These are phyloP conservation scores for Globisporangium takayamanum DNA, from an alignment of 352 stramenopile genomes.

Conservation along the genomic window DNA sequence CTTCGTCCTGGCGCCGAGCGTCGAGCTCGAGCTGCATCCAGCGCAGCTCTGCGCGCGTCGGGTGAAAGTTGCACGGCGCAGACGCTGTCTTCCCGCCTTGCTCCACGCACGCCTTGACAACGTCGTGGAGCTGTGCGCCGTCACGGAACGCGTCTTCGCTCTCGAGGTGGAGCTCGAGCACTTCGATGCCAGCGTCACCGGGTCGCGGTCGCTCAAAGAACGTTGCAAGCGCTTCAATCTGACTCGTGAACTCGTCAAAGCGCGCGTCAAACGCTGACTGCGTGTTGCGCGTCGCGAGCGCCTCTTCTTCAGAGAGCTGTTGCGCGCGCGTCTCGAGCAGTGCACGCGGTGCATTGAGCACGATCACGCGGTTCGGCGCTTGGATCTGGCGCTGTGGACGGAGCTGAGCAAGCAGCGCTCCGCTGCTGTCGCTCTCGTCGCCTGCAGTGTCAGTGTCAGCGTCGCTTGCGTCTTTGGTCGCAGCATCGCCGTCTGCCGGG, in stretches of 20 bases:
- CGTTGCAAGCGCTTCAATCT: constrained; percentile 40
- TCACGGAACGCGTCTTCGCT: constrained; percentile 39
- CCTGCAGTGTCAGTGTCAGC: constrained; percentile 13
- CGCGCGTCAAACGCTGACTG: constrained; percentile 42
- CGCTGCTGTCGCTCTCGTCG: constrained; percentile 9
- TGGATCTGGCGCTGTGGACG: constrained; percentile 31
- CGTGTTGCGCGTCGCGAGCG: constrained; percentile 55
- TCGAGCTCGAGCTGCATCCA: constrained; percentile 36
- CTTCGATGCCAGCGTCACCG: constrained; percentile 36
- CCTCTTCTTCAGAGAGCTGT: constrained; percentile 42
- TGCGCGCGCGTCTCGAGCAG: constrained; percentile 59
- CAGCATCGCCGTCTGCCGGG: constrained; percentile 10
- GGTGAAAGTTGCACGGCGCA: constrained; percentile 76
- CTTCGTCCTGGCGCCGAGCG: constrained; percentile 42
- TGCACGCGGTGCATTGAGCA: constrained; percentile 39
- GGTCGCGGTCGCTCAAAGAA: constrained; percentile 50
- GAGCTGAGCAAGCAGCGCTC: constrained; percentile 31
- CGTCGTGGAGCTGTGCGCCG: constrained; percentile 29
- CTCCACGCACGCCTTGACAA: constrained; percentile 72
- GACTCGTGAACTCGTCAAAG: constrained; percentile 37
- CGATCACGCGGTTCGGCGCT: constrained; percentile 61
- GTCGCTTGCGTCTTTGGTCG: constrained; percentile 13
- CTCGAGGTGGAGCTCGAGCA: constrained; percentile 53
- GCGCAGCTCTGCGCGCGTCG: constrained; percentile 58
- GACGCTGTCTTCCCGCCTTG: constrained; percentile 40